Evolutionary conservation across 1,139 yeast genomes (phyloP).

Genomic region (Taiozyma sp.): DNA sequence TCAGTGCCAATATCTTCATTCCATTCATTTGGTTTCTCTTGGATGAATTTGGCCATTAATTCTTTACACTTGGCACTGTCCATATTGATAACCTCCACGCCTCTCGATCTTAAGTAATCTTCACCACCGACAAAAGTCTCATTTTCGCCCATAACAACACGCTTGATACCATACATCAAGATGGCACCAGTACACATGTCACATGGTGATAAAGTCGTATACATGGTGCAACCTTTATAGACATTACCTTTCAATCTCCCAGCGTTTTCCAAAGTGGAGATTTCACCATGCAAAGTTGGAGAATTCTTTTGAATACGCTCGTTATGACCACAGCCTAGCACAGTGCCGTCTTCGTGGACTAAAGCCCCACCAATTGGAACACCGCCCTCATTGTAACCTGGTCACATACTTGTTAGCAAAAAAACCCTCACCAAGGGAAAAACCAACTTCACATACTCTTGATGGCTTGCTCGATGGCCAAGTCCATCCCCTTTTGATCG

Average conservation of each 20-base stretch:
- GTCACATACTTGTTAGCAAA: not conserved
- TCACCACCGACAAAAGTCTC: conserved; percentile 76
- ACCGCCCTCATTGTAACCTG: conserved; percentile 19
- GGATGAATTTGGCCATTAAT: conserved; percentile 72
- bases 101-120: conserved; percentile 57
- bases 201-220: conserved; percentile 91
- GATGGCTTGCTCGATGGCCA: conserved; percentile 71
- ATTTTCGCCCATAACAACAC: conserved; percentile 89
- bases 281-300: conserved; percentile 88
- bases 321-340: conserved; percentile 86
- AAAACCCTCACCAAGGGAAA: not conserved
- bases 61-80: conserved; percentile 64
- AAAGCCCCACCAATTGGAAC: conserved; percentile 51
- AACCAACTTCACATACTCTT: conserved; percentile 33
- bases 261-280: conserved; percentile 81
- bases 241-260: conserved; percentile 72
- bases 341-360: conserved; percentile 68
- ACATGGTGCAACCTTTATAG: conserved; percentile 73
- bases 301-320: conserved; percentile 77
- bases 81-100: conserved; percentile 71
- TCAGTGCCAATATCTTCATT: conserved; percentile 80
- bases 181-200: conserved; percentile 95
- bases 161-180: conserved; percentile 75
- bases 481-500: conserved; percentile 60
- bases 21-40: conserved; percentile 80